These are phyloP conservation scores for Phaeotremella skinneri DNA, from an alignment of 768 basidiomycete genomes.

Conservation along the genomic window DNA sequence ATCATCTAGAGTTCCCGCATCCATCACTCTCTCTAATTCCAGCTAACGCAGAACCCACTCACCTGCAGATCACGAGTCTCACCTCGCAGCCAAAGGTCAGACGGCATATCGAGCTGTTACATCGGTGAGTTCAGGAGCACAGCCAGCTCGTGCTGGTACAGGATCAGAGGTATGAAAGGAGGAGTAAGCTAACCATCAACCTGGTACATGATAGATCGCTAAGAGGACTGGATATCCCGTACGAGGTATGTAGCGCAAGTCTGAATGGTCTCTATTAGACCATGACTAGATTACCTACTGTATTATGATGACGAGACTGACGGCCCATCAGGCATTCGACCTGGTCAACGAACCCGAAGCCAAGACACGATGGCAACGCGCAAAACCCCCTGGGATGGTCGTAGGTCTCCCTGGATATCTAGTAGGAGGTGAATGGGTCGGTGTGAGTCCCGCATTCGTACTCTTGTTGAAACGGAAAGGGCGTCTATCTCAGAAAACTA, in stretches of 20 bases:
- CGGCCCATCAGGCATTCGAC: constrained; percentile 36
- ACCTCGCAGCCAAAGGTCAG: constrained; percentile 44
- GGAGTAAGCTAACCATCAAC: neutral
- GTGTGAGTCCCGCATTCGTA: constrained; percentile 27
- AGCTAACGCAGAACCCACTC: neutral
- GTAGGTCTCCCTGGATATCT: constrained; percentile 45
- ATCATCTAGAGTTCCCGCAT: neutral
- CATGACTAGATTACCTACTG: no score
- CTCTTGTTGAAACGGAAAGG: no score
- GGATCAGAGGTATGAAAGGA: no score
- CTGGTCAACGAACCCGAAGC: constrained; percentile 43
- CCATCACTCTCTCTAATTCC: neutral
- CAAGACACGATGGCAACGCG: constrained; percentile 44
- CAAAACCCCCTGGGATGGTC: constrained; percentile 39
- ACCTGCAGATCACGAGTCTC: constrained; percentile 33
- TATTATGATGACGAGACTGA: no score
- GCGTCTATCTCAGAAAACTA: neutral
- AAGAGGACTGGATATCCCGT: constrained; percentile 43
- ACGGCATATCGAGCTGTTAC: constrained; percentile 38
- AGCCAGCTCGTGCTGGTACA: neutral
- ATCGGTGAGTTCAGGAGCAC: constrained; percentile 24
- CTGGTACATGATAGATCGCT: constrained; percentile 24
- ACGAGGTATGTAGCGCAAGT: constrained; percentile 24
- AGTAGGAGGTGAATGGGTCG: constrained; percentile 48
- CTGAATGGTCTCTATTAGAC: neutral